Base-by-base conservation (phyloP, 148 eudicot species). In the Silene latifolia region DNA sequence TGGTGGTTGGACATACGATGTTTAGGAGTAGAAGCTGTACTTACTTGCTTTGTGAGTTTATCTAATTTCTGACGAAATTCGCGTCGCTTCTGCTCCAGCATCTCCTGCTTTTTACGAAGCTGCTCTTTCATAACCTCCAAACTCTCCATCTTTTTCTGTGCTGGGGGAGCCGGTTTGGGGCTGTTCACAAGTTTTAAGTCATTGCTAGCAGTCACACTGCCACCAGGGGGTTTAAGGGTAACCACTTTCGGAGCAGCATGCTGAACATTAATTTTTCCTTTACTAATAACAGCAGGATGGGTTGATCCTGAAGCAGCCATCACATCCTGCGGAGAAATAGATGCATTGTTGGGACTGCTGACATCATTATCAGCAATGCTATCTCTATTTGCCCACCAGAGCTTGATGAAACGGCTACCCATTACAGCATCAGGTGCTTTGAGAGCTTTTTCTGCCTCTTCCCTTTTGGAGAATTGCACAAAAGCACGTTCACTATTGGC, bases 371-470 rank as follows among this genome's bases (percentile, higher is more conserved):
- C 91, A 63, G 81, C 79, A 74, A 92, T 76, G 67, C 76, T 90
- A 80, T 94, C 96, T 69, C 97, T 85, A 79, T 90, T 89, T 66
- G 98, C 98, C 98, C 98, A 94, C 86, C 87, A 90, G 63, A 94
- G 79, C 84, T 88, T 94, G 65, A 92, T 89, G 83, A 94, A 94
- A 56, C 97, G 89, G 80, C 93, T 94, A 54, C 97, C 98, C 97
- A 94, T 94, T 59, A 94, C 96, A 76, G 98, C 98, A 85, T 94
- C 98, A 80, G 98, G 97, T 82, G 97, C 97, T 84, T 84, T 92
- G 7, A 94, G 72, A 72, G 98, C 97, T 60, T 83, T 87, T 78
- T 90, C 97, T 54, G 97, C 98, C 79, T 91, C 98, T 82, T 90
- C 93, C 79, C 92, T 90, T 79, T 80, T 90, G 47, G 91, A 94